Percentiles rank a stretch among this genome's conserved stretches.
Conservation (phyloP, 2,329 filamentous ascomycete genomes). For the Cordyceps cateniannulata region DNA sequence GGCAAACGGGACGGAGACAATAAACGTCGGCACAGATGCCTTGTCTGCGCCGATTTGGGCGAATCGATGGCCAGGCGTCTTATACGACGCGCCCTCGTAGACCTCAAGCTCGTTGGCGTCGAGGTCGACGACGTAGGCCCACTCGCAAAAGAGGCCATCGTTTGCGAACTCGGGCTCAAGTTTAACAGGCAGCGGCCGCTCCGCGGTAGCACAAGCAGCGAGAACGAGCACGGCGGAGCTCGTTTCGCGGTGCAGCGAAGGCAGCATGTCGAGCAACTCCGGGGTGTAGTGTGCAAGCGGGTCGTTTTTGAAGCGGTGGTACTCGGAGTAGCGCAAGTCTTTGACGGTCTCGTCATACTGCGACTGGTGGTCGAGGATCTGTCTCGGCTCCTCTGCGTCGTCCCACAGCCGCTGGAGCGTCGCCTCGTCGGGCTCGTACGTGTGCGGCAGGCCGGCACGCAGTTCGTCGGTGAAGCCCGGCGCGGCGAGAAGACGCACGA, state of each 20-base stretch:
- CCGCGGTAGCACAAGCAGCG: not conserved
- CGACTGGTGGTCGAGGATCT: not conserved
- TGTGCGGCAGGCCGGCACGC: constrained; percentile 5
- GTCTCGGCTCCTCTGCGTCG: not conserved
- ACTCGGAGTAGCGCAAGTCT: not conserved
- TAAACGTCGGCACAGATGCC: not conserved
- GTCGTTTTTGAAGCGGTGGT: not conserved
- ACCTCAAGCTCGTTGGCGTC: constrained; percentile 1
- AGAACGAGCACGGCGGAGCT: constrained; percentile 3
- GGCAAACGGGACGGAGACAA: not conserved
- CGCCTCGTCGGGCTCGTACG: not conserved
- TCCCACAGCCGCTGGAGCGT: not conserved
- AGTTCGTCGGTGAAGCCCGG: not conserved
- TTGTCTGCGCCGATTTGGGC: not conserved
- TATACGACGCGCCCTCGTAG: not conserved
- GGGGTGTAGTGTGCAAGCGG: not conserved
- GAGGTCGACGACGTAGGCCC: constrained; percentile 9
- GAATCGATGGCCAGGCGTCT: constrained; percentile 3
- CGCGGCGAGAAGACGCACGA: not conserved
- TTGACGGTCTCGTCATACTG: not conserved
- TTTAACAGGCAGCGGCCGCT: not conserved
- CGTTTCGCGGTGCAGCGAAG: not conserved
- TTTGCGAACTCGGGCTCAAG: constrained; percentile 3
- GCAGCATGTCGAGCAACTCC: constrained; percentile 5
- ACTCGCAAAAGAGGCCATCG: constrained; percentile 5